Conservation (phyloP, 2,329 filamentous ascomycete species). For the Trichoderma sp. region DNA sequence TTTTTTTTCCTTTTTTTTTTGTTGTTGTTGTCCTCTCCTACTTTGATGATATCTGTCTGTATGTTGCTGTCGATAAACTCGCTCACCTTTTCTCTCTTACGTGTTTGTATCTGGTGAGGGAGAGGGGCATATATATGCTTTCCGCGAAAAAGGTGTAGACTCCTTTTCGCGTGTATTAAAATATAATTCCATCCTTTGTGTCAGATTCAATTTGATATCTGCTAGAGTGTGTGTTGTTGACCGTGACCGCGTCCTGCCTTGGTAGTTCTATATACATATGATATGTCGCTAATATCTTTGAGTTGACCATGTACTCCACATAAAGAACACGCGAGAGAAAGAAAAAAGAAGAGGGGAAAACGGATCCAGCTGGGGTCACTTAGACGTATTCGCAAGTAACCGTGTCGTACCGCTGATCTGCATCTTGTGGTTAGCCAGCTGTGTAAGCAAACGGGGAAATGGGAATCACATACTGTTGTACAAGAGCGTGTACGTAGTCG, state of each 20-base stretch:
- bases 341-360: background rate
- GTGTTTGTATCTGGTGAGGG: background rate
- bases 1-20: background rate
- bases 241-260: background rate
- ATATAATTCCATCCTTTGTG: slow-evolving; percentile 6
- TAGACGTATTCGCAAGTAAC: slow-evolving; percentile 44
- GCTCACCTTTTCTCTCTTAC: background rate
- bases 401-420: slow-evolving; percentile 40
- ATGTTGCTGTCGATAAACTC: slow-evolving; percentile 6
- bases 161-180: slow-evolving; percentile 5
- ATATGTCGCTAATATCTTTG: background rate
- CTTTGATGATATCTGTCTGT: slow-evolving; percentile 8
- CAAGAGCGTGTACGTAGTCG: slow-evolving; percentile 42
- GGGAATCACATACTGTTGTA: slow-evolving; percentile 37
- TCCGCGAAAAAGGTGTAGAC: slow-evolving; percentile 1
- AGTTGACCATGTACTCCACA: background rate
- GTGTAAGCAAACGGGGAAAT: slow-evolving; percentile 16
- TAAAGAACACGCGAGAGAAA: background rate
- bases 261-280: slow-evolving; percentile 13
- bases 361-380: background rate
- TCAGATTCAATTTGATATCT: background rate
- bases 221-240: background rate
- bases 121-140: background rate
- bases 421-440: background rate
- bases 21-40: too few species aligned